Evolutionary conservation across 1,139 yeast species (phyloP), one percentile per base, ranked within the genome.

Genomic region (Saccharomyces hybrid): DNA sequence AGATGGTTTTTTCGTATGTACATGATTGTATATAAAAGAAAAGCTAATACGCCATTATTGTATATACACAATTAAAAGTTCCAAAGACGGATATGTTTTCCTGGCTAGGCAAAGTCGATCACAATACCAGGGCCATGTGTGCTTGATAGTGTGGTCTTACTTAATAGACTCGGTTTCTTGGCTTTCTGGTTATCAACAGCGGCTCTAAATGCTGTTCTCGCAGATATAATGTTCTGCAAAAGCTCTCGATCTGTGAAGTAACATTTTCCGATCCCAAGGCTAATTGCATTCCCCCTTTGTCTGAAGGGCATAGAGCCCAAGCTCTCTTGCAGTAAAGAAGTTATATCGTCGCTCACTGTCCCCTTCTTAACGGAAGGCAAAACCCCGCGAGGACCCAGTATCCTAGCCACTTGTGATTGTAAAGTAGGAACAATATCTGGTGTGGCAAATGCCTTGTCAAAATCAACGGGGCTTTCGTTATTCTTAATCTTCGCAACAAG

Each of bases 331-430:
- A 90, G 77, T 57, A 85, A 73, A 8, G 71, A 69, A 29, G 72
- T 75, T 42, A 88, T 72, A 61, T 88, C 82, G n/a, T 80, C 81
- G 1, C 88, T 77, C 16, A 93, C 95, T 1, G 97, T 91, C 14
- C 96, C 96, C 67, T 84, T 86, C 73, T 90, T 91, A 20, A 81
- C 82, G 50, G 81, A 79, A 51, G 99, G 99, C 88, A 91, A 85
- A 60, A 93, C 78, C 29, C 96, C 96, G 65, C 79, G 83, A 47
- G 96, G 96, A 56, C 99, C 98, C 61, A 95, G 77, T 14, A 79
- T 76, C 66, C 90, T 81, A 28, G 95, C 96, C 38, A 89, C 74
- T 52, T 79, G 76, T 51, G 71, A 67, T 58, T 78, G 79, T 62
- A 93, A 76, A 47, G 79, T 77, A 28, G 80, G 73, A 44, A 80